Evolutionary conservation across 2,329 filamentous ascomycete genomes (phyloP).

Genomic region (Aspergillus sojae): DNA sequence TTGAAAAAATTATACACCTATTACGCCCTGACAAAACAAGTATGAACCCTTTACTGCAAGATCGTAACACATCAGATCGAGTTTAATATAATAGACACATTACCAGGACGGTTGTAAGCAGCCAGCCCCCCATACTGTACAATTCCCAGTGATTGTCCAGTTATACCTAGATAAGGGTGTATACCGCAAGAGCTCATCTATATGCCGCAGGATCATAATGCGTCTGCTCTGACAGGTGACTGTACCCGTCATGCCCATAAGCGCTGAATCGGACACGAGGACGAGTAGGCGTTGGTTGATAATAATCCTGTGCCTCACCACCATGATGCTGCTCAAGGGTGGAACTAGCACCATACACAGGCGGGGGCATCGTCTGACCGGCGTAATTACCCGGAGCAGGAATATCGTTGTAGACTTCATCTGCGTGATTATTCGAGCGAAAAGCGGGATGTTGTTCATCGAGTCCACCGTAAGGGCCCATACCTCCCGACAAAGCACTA

Average conservation of each 20-base stretch:
- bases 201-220: constrained; percentile 39
- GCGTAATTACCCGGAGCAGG: constrained; percentile 7
- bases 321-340: constrained; percentile 26
- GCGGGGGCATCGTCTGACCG: constrained; percentile 5
- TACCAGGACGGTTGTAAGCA: background rate
- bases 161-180: background rate
- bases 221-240: constrained; percentile 33
- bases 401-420: constrained; percentile 8
- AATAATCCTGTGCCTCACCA: constrained; percentile 31
- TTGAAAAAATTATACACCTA: constrained; percentile 17
- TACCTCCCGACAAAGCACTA: constrained; percentile 17
- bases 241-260: constrained; percentile 28
- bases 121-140: background rate
- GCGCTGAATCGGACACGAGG: constrained; percentile 25
- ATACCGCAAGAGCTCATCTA: constrained; percentile 25
- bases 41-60: constrained; percentile 8
- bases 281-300: constrained; percentile 27
- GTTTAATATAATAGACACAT: background rate
- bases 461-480: constrained; percentile 15
- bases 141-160: background rate
- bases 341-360: constrained; percentile 7
- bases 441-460: constrained; percentile 6
- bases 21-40: constrained; percentile 6
- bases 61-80: constrained; percentile 17
- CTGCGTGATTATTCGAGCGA: constrained; percentile 3